Percentiles rank a stretch among this genome's conserved stretches.
phyloP scores from a whole-genome alignment of 345 rosid species.

The Chamaenerion angustifolium region DNA sequence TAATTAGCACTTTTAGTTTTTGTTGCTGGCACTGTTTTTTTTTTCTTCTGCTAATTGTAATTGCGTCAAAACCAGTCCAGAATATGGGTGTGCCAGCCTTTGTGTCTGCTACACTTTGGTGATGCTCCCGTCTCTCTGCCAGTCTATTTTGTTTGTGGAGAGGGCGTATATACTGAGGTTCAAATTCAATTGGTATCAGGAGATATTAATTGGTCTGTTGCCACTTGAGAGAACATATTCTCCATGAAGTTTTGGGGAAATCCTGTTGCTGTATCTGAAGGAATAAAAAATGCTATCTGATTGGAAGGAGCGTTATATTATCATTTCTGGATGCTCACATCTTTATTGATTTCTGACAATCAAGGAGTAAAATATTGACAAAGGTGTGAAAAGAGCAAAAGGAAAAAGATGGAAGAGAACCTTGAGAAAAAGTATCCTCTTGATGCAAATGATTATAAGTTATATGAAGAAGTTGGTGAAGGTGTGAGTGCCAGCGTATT shows the following conservation, averaged over 20 bases:
- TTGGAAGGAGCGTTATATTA: slow-evolving; percentile 16
- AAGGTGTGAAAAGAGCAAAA: slow-evolving; percentile 30
- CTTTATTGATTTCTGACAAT: slow-evolving; percentile 12
- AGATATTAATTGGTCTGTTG: too few relatives aligned
- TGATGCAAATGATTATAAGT: slow-evolving; percentile 60
- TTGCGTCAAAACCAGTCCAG: neutral
- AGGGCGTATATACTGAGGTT: too few relatives aligned
- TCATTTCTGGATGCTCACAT: slow-evolving; percentile 13
- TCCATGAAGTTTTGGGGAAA: too few relatives aligned
- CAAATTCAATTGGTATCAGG: too few relatives aligned
- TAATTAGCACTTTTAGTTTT: neutral
- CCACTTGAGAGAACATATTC: too few relatives aligned
- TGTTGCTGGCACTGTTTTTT: neutral
- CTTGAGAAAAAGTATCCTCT: slow-evolving; percentile 65
- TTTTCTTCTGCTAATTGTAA: neutral
- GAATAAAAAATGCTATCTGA: too few relatives aligned
- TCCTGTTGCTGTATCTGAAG: too few relatives aligned
- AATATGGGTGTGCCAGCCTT: too few relatives aligned
- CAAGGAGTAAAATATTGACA: slow-evolving; percentile 22
- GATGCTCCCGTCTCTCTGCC: too few relatives aligned
- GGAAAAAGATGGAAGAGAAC: slow-evolving; percentile 51
- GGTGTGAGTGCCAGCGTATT: slow-evolving; percentile 88
- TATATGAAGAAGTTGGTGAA: slow-evolving; percentile 91
- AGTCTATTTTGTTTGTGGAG: too few relatives aligned
- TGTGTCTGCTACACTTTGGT: too few relatives aligned